phyloP scores from a whole-genome alignment of 768 basidiomycete species.

The Lactarius sanguifluus region DNA sequence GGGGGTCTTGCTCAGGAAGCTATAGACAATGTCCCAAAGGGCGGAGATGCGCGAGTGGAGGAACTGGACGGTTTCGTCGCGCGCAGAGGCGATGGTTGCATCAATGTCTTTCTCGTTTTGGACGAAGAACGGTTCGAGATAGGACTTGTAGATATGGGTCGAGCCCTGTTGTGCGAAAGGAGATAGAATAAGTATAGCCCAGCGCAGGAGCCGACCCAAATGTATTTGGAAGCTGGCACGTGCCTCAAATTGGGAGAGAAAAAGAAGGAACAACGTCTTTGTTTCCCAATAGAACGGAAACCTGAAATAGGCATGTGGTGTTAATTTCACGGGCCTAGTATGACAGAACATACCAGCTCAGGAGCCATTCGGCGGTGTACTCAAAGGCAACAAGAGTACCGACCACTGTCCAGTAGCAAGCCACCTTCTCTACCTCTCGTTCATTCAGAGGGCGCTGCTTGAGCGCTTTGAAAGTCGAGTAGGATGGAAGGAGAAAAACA shows the following conservation, averaged over 20 bases:
- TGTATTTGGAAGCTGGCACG: conserved; percentile 24
- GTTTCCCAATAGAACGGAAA: conserved; percentile 76
- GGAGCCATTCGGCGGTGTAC: conserved; percentile 58
- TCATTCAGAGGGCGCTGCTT: conserved; percentile 51
- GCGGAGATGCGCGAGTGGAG: conserved; percentile 49
- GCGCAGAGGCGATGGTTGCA: conserved; percentile 53
- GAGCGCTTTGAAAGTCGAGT: conserved; percentile 66
- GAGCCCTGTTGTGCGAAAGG: conserved; percentile 51
- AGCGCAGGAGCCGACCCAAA: neutral
- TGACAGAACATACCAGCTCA: conserved; percentile 55
- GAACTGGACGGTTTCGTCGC: conserved; percentile 55
- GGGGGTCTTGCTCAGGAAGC: conserved; percentile 44
- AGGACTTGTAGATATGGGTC: conserved; percentile 58
- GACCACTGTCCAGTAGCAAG: conserved; percentile 65
- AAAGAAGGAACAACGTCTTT: conserved; percentile 66
- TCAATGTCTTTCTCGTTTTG: conserved; percentile 63
- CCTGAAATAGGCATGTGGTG: conserved; percentile 42
- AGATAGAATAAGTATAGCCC: neutral
- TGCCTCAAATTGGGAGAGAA: conserved; percentile 67
- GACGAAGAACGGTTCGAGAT: conserved; percentile 59
- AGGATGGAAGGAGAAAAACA: conserved; percentile 62
- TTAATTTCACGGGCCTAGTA: neutral
- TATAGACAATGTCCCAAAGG: conserved; percentile 50
- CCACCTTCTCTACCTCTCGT: conserved; percentile 54
- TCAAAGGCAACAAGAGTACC: conserved; percentile 62